Base-by-base conservation (phyloP, 164 flowering plant genomes). In the Malania oleifera region DNA sequence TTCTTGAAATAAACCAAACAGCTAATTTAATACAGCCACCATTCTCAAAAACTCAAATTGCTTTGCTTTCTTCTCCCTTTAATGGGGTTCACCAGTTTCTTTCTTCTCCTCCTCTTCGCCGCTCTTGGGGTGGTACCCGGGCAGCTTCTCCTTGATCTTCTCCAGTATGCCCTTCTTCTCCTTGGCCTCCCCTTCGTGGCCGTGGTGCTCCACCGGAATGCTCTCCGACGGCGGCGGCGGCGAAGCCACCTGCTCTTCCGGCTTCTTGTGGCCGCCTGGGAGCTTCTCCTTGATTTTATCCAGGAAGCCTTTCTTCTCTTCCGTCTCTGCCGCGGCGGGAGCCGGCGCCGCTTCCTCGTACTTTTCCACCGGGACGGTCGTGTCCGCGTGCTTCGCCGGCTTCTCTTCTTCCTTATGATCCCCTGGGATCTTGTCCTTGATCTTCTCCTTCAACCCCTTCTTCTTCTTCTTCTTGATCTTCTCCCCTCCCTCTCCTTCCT, bases 101-200 rank as follows among this genome's bases (percentile, higher is more conserved):
- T 65, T 64, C 50, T 71, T 64, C 47, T 75, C 69, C 53, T 74
- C 59, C 43, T 61, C 73, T 23, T 74, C 77, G 26, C 61, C 79
- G 1, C 57, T 57, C 57, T 74, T 80, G 73, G 77, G 64, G 54
- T 62, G 70, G 28, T 72, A 67, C n/a, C 91, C 90, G 11, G 85
- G 84, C 28, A 85, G 58, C 67, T 85, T 85, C 68, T 77, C 91
- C 70, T 85, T 82, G 73, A 85, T 79, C 77, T 85, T 85, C 55
- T 85, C 83, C 20, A 82, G 55, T 7, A 85, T 34, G 0, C 86
- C 81, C 63, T 81, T 81, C 75, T 81, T 81, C 64, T 61, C 70
- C 27, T 54, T 56, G 0, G 29, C 43, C 56, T 62, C 58, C 6
- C 61, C 51, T 35, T 52, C 72, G 12, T 49, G 38, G 4, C 1